phyloP scores from a whole-genome alignment of 2,329 filamentous ascomycete species.

The Chaetomium sp. region DNA sequence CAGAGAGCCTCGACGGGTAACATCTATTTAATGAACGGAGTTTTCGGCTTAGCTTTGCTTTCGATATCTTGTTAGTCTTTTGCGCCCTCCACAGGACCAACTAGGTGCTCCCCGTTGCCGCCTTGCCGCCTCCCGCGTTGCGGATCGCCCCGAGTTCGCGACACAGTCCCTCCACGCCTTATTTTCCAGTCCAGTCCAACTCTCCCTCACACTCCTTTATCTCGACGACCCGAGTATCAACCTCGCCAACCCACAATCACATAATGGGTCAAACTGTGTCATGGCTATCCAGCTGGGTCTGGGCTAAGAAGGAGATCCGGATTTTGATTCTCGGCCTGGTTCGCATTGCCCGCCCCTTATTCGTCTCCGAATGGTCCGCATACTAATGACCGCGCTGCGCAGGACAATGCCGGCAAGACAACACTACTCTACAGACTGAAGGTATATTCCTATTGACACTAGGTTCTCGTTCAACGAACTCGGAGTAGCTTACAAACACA shows the following conservation, averaged over 20 bases:
- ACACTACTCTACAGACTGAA: conserved; percentile 94
- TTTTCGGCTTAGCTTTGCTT: not conserved
- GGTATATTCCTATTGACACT: conserved; percentile 44
- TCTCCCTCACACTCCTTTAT: conserved; percentile 1
- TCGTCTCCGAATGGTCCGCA: conserved; percentile 8
- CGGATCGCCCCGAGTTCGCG: conserved; percentile 5
- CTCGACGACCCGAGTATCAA: conserved; percentile 2
- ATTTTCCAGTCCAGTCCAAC: not conserved
- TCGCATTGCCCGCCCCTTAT: conserved; percentile 33
- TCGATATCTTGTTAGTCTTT: not conserved
- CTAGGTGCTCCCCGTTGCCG: not conserved
- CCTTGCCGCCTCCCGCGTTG: not conserved
- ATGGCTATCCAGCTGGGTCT: conserved; percentile 68
- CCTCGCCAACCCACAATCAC: conserved; percentile 14
- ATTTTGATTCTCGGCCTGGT: conserved; percentile 93
- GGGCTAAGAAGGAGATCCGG: conserved; percentile 94
- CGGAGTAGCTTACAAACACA: conserved; percentile 1
- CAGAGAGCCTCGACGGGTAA: not conserved
- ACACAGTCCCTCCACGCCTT: not conserved
- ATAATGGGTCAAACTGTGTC: conserved; percentile 60
- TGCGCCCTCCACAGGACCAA: not conserved
- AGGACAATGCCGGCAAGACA: conserved; percentile 99
- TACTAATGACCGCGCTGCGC: conserved; percentile 17
- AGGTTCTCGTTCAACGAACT: not conserved
- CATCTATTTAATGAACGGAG: not conserved